Evolutionary conservation across 805 yeast species (phyloP).

Genomic region (Nakazawaea sp.): DNA sequence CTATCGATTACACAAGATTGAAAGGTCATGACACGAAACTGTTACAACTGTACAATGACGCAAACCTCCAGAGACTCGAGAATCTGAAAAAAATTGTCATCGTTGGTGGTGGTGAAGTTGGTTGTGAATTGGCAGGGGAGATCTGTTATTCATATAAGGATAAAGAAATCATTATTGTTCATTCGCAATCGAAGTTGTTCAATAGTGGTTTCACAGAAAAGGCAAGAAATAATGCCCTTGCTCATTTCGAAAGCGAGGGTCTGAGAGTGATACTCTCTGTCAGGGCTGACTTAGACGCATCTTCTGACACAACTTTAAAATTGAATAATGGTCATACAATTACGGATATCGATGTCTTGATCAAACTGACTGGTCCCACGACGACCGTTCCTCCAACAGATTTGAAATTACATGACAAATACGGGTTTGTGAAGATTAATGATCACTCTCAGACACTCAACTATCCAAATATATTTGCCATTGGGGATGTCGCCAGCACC

Average conservation of each 20-base stretch:
- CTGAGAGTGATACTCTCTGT: slow-evolving; percentile 9
- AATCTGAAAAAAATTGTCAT: slow-evolving; percentile 20
- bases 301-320: background rate
- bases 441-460: slow-evolving; percentile 3
- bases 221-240: slow-evolving; percentile 4
- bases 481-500: slow-evolving; percentile 25
- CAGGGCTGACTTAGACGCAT: slow-evolving; percentile 10
- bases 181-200: slow-evolving; percentile 14
- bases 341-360: slow-evolving; percentile 16
- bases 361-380: slow-evolving; percentile 14
- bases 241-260: slow-evolving; percentile 3
- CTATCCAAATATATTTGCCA: slow-evolving; percentile 20
- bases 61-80: slow-evolving; percentile 13
- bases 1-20: slow-evolving; percentile 14
- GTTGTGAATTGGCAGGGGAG: slow-evolving; percentile 26
- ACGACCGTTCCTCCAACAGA: slow-evolving; percentile 18
- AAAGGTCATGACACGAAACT: slow-evolving; percentile 7
- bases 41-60: slow-evolving; percentile 12
- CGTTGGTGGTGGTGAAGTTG: slow-evolving; percentile 27
- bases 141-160: slow-evolving; percentile 16
- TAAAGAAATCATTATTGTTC: slow-evolving; percentile 20
- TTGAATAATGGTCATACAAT: slow-evolving; percentile 6
- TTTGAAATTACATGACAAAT: slow-evolving; percentile 10
- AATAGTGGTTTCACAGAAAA: slow-evolving; percentile 1
- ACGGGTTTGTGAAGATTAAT: slow-evolving; percentile 14